Evolutionary conservation across 768 basidiomycete genomes (phyloP).

Genomic region (Porphyrellus cyaneotinctus): DNA sequence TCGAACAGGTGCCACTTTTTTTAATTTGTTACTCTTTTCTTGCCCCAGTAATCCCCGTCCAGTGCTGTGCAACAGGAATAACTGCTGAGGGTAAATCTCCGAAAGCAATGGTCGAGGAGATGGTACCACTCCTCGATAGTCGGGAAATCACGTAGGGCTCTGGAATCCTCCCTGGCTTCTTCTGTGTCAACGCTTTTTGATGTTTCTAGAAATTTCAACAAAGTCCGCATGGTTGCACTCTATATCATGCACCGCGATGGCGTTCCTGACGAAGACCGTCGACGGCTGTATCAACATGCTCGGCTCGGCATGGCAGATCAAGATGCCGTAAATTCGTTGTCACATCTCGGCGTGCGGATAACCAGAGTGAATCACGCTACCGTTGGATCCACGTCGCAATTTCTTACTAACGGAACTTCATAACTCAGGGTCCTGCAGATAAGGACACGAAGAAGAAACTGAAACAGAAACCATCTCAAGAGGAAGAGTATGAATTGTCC

Average conservation of each 20-base stretch:
- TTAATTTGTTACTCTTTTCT: not conserved
- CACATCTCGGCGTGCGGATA: slow-evolving; percentile 78
- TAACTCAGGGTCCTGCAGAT: slow-evolving; percentile 61
- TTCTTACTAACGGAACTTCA: not conserved
- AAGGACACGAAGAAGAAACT: slow-evolving; percentile 76
- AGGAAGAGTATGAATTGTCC: slow-evolving; percentile 97
- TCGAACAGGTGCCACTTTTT: slow-evolving; percentile 70
- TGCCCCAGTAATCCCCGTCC: slow-evolving; percentile 1
- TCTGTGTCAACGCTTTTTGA: not conserved
- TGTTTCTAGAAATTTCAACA: slow-evolving; percentile 68
- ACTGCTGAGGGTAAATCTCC: slow-evolving; percentile 93
- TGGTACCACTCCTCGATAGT: slow-evolving; percentile 94
- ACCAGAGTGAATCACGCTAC: slow-evolving; percentile 54
- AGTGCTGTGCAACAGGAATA: slow-evolving; percentile 93
- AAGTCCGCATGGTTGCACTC: slow-evolving; percentile 93
- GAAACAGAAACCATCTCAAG: slow-evolving; percentile 67
- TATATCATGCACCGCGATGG: slow-evolving; percentile 95
- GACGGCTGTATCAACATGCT: slow-evolving; percentile 93
- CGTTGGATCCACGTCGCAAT: not conserved
- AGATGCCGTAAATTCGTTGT: slow-evolving; percentile 87
- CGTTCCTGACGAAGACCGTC: slow-evolving; percentile 96
- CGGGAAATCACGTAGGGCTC: slow-evolving; percentile 69
- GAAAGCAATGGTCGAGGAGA: slow-evolving; percentile 92
- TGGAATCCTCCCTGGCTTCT: not conserved
- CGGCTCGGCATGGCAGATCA: slow-evolving; percentile 82